Evolutionary conservation across 305 asterid species (phyloP), one percentile per base, ranked within the genome.

Genomic region (Fraxinus angustifolia): DNA sequence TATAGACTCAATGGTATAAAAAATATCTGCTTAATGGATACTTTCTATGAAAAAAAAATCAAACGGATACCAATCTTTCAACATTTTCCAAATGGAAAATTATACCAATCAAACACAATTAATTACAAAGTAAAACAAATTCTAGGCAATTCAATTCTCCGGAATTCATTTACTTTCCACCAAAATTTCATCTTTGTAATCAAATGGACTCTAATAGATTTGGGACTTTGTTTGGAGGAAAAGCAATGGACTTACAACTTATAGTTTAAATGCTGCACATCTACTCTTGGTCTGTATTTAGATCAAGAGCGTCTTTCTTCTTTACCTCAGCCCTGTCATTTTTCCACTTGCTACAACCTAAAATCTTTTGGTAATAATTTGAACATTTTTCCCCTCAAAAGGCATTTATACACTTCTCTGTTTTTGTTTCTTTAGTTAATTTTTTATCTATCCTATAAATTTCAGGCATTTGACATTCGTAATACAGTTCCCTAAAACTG

Each of bases 321-420:
- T 68, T 78, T 42, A 50, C 33, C 26, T 33, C 60, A 80, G 7
- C 28, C 74, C 17, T 4, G 40, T 17, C n/a, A 48, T 50, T 48
- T 14, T 33, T 10, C 14, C 58, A 58, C 12, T 1, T 10, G 42
- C 33, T 58, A 14, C 60, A 36, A 38, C 33, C 42, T 21, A 80
- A 30, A 38, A 38, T 62, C 65, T 74, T 28, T 48, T 50, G 62
- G 30, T 75, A 38, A 28, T 17, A 68, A 31, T 31, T 67, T 68
- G 42, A 68, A 68, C 75, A 35, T 12, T 58, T 53, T 53, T 75
- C 26, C 70, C 34, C 81, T 75, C 67, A 38, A 75, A 14, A 53
- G 73, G 71, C 56, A 76, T 33, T 82, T 77, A 42, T 17, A 21
- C 10, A 19, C 17, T 45, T 31, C 33, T 12, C 56, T 62, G 48